Evolutionary conservation across 2,329 filamentous ascomycete genomes (phyloP), one percentile per base, ranked within the genome.

Genomic region (Periconia sp.): DNA sequence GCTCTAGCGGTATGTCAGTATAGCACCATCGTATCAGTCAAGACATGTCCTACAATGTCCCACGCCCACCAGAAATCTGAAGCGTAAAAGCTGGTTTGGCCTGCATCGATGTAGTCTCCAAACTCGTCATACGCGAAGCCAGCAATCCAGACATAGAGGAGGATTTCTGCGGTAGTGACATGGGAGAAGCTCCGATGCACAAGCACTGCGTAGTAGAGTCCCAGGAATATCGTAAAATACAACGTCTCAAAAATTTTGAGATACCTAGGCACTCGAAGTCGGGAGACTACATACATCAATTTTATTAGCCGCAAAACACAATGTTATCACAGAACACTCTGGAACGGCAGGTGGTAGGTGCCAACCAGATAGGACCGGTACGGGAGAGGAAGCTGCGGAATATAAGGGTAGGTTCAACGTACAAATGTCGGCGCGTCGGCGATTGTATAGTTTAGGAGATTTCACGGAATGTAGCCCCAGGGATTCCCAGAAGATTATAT

Each of bases 161-260:
- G 63, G 2, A 86, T 72, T 66, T 96, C 91, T 13, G 85, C 74
- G 0, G 76, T 63, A 0, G 87, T 89, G 39, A 96, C 82, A 19
- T 77, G 75, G 13, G 78, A 75, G 7, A 84, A 79, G 52, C 87
- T 83, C 48, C 88, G 79, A 54, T 89, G 83, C 32, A 95, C 81
- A 22, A 96, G 78, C 0, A 96, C 91, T n/a, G 83, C 79, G 61
- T 95, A 96, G 70, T 95, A 96, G 5, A 96, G 74, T 18, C 80
- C 78, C 28, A 96, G 73, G 58, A 95, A 92, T 0, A 81, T 76
- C 25, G 82, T 76, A 63, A 95, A 94, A 74, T 94, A 95, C 10
- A 88, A n/a, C n/a, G n/a, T n/a, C n/a, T 95, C 89, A 66, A 90
- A 95, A 2, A 83, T 80, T 70, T 95, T 95, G 52, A 92, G 81